Base-by-base conservation (phyloP, 768 basidiomycete genomes). In the Lanmaoa pseudosensibilis region DNA sequence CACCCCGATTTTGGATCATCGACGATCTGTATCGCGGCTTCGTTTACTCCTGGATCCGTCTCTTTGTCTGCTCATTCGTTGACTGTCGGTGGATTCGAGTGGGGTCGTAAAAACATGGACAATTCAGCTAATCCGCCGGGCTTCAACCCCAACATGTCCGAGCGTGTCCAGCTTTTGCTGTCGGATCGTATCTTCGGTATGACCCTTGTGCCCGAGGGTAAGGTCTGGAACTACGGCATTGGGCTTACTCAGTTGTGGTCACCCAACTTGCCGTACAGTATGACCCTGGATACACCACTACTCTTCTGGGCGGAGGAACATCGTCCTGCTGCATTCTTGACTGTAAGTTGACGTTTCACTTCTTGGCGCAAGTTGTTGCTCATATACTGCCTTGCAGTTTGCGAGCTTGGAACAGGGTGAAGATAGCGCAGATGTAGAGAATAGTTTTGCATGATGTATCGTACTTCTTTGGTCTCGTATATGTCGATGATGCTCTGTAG, bases 91-190 rank as follows among this genome's bases (percentile, higher is more conserved):
- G 97, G 96, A 16, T 98, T 98, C 69, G 97, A 99, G 67, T 98
- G 95, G 95, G 96, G 95, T 40, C 80, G 96, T 64, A 98, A 97
- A 78, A 96, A 95, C 63, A 76, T 80, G 63, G 94, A 95, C 66
- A 90, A 84, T 41, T 89, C 92, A 37, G 80, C 83, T 37, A 93
- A 92, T 69, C 92, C 93, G 57, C 77, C 86, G 1, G 94, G 96
- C 40, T 99, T 96, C 79, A 98, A 96, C 73, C 92, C 94, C n/a
- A 92, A 91, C 62, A 98, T 98, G 96, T 96, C 94, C 2, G 95
- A 96, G 70, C 87, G 94, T 23, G 94, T 97, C 23, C 91, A 93
- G 72, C 80, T 98, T 33, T 78, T 98, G 55, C 78, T 98, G 23
- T 98, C 95, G 18, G 97, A 99, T 69, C 90, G 96, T 60, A 87